Evolutionary conservation across 1,284 basidiomycete species (phyloP).

Genomic region (Trametes pubescens): DNA sequence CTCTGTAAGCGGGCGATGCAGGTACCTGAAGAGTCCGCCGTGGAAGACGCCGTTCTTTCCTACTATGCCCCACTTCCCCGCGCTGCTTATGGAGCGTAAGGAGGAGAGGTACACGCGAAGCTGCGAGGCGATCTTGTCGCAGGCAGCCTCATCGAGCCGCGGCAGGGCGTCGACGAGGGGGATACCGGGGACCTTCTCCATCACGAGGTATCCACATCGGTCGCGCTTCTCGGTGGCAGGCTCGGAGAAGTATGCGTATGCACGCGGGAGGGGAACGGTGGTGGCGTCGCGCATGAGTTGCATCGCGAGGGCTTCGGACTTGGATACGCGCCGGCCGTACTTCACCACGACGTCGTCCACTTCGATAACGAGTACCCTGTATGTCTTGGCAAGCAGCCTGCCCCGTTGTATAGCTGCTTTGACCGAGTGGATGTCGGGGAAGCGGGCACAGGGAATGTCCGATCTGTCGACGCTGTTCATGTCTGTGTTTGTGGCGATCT

Average conservation of each 20-base stretch:
- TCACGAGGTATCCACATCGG: conserved; percentile 2
- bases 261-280: background rate
- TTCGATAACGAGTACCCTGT: background rate
- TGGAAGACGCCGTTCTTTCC: conserved; percentile 6
- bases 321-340: conserved; percentile 5
- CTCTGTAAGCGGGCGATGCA: background rate
- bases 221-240: background rate
- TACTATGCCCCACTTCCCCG: background rate
- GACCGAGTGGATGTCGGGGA: background rate
- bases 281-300: background rate
- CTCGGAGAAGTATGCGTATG: conserved; percentile 8
- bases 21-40: background rate
- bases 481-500: too few relatives aligned
- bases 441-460: background rate
- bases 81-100: background rate
- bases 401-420: background rate
- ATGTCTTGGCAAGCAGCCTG: conserved; percentile 16
- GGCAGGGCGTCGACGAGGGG: background rate
- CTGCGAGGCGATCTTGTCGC: background rate
- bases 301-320: conserved; percentile 8
- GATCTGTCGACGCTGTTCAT: background rate
- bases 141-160: background rate
- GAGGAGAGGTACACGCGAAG: background rate
- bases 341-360: background rate
- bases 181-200: conserved; percentile 1